Evolutionary conservation across 768 basidiomycete genomes (phyloP).

Genomic region (Hypsizygus marmoreus): DNA sequence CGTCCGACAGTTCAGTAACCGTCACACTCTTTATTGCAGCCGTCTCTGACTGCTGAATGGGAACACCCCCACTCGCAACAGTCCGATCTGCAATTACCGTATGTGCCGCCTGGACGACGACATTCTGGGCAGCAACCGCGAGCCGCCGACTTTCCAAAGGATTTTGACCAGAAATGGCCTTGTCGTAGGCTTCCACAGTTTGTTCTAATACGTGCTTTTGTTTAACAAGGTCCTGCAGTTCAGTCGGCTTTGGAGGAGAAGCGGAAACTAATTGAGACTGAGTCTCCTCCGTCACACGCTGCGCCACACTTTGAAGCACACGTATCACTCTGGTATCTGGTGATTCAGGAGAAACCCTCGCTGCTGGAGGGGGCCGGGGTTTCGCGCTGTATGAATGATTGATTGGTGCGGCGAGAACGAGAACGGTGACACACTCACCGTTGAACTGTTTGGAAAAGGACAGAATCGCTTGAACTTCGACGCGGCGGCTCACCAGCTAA

Average conservation of each 20-base stretch:
- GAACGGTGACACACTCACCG: constrained; percentile 28
- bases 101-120: constrained; percentile 82
- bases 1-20: constrained; percentile 52
- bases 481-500: constrained; percentile 43
- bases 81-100: constrained; percentile 55
- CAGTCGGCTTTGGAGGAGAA: constrained; percentile 42
- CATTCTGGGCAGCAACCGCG: constrained; percentile 77
- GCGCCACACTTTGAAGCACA: constrained; percentile 75
- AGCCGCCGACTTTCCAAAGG: constrained; percentile 56
- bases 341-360: constrained; percentile 24
- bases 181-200: constrained; percentile 76
- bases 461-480: constrained; percentile 50
- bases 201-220: constrained; percentile 77
- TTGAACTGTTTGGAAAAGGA: constrained; percentile 42
- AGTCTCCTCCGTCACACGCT: constrained; percentile 74
- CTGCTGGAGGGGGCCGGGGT: constrained; percentile 27
- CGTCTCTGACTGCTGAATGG: constrained; percentile 37
- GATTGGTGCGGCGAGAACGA: background rate
- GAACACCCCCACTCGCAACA: constrained; percentile 38
- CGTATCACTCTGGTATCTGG: constrained; percentile 74
- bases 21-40: constrained; percentile 51
- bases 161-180: constrained; percentile 60
- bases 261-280: constrained; percentile 66
- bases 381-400: constrained; percentile 22
- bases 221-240: constrained; percentile 71